Evolutionary conservation across 2,329 filamentous ascomycete species (phyloP).

Genomic region (Fusarium sp.): DNA sequence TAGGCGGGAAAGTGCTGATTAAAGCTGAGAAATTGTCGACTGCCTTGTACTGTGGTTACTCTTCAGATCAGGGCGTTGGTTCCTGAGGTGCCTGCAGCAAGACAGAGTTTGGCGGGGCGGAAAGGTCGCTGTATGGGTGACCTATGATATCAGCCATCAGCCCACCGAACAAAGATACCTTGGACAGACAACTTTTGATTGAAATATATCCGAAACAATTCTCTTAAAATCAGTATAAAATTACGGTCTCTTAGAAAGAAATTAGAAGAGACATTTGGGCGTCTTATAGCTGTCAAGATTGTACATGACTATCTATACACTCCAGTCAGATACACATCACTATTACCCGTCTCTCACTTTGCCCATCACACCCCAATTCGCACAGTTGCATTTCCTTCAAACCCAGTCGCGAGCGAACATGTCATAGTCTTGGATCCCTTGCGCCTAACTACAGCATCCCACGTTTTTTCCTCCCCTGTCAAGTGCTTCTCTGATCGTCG

Average conservation of each 20-base stretch:
- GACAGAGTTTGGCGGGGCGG: constrained; percentile 21
- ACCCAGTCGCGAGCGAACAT: constrained; percentile 50
- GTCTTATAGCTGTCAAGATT: background rate
- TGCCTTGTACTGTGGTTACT: constrained; percentile 7
- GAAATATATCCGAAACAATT: background rate
- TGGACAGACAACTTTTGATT: background rate
- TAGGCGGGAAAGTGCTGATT: constrained; percentile 12
- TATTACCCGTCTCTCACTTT: constrained; percentile 12
- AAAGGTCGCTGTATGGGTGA: constrained; percentile 16
- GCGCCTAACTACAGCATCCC: constrained; percentile 34
- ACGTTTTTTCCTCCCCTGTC: constrained; percentile 34
- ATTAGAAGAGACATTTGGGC: background rate
- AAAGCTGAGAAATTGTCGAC: constrained; percentile 20
- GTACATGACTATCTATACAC: background rate
- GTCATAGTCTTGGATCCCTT: constrained; percentile 42
- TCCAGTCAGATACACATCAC: constrained; percentile 6
- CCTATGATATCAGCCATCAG: constrained; percentile 34
- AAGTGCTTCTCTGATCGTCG: constrained; percentile 19
- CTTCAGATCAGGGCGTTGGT: constrained; percentile 16
- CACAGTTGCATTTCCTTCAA: constrained; percentile 36
- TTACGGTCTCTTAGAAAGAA: rapidly evolving
- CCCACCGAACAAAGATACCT: constrained; percentile 6
- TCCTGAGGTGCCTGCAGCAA: constrained; percentile 28
- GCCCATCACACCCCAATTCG: constrained; percentile 35
- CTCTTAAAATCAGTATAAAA: background rate